Evolutionary conservation across 768 basidiomycete species (phyloP), one percentile per base, ranked within the genome.

Genomic region (Termitomyces sp.): DNA sequence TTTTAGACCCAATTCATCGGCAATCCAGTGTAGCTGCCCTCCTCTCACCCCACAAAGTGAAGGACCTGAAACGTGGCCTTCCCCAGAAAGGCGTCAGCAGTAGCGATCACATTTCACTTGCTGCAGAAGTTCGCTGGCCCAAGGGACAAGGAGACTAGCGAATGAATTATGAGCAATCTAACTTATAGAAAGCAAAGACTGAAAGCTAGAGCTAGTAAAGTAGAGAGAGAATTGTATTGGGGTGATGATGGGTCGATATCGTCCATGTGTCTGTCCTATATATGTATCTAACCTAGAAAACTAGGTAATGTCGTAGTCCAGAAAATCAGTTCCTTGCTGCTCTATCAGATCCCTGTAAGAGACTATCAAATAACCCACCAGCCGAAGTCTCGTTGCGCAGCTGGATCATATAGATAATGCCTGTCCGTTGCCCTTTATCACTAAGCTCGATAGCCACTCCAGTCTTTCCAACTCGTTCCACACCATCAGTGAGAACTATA

Each of bases 401-500:
- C 74, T 98, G 95, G 56, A 98, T 87, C 97, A 99, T 97, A 73
- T 99, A 97, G 57, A 98, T 78, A 68, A 98, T 86, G 27, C 96
- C 97, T 15, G 95, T 95, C 60, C 96, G 83, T 51, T 83, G 72
- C n/a, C 97, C 97, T 58, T 86, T 81, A 76, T 95, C 92, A 72
- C 92, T 95, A 54, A 99, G 75, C 73, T 98, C 96, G 62, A 99
- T 88, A 47, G 97, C 97, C 42, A 99, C 89, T 15, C 97, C 97
- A 2, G 96, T 98, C 76, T 96, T 98, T 22, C 93, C 97, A n/a
- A 99, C 96, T 48, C 96, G 81, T 74, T 99, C 97, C 30, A 98
- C 96, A 8, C 95, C 97, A 70, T 98, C 95, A 5, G 88, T 93
- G 54, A 98, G 77, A 33, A 99, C 92, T 61, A 98, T 97, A 6